Evolutionary conservation across 129 eudicot genomes (phyloP).

Genomic region (Escallonia herrerae): DNA sequence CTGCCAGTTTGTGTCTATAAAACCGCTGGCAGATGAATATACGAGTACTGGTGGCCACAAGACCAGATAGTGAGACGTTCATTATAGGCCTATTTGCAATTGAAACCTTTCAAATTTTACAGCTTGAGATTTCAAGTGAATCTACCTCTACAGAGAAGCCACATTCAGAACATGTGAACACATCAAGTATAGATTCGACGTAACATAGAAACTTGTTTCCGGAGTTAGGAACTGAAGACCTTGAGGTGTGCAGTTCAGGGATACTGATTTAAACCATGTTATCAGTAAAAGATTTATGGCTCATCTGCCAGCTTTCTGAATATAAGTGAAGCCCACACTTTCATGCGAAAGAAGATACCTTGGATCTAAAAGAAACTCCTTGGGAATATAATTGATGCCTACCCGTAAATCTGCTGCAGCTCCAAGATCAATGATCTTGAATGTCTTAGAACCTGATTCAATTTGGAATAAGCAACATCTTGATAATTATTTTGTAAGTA

Average conservation of each 20-base stretch:
- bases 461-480: neutral
- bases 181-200: too few relatives aligned
- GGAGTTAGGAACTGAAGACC: neutral
- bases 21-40: too few relatives aligned
- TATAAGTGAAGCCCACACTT: too few relatives aligned
- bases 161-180: too few relatives aligned
- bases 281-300: neutral
- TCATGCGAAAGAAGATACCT: slow-evolving; percentile 39
- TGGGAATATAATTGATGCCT: slow-evolving; percentile 96
- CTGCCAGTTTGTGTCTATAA: too few relatives aligned
- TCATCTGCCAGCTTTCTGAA: neutral
- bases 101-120: too few relatives aligned
- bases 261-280: neutral
- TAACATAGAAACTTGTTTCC: neutral
- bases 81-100: too few relatives aligned
- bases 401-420: slow-evolving; percentile 98
- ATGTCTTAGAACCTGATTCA: slow-evolving; percentile 72
- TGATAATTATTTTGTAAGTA: neutral
- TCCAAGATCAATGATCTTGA: slow-evolving; percentile 95
- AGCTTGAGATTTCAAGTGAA: too few relatives aligned
- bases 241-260: slow-evolving; percentile 1
- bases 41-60: too few relatives aligned
- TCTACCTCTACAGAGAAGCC: too few relatives aligned
- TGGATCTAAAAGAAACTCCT: slow-evolving; percentile 97
- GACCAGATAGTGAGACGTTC: too few relatives aligned